Percentiles rank a stretch among this genome's conserved stretches.
These are phyloP conservation scores for Acacia pycnantha DNA, from an alignment of 331 rosid species.

Conservation along the genomic window DNA sequence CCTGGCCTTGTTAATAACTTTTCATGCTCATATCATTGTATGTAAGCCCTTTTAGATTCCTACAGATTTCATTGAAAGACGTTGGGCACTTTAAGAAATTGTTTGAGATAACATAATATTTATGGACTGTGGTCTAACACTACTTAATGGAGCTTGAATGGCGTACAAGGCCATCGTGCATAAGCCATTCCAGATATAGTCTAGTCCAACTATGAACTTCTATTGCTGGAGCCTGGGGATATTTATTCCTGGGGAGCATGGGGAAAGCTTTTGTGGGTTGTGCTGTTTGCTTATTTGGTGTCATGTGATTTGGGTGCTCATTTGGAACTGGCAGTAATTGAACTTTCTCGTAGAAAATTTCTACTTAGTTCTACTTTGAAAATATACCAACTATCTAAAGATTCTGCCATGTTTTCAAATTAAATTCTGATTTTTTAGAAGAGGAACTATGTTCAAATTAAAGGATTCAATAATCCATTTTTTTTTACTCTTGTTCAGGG, in stretches of 20 bases:
- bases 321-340: conserved; percentile 14
- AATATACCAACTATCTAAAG: not conserved
- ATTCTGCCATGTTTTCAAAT: not conserved
- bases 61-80: not conserved
- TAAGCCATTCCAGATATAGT: not conserved
- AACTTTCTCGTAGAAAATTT: not conserved
- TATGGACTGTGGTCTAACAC: not conserved
- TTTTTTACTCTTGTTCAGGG: conserved; percentile 44
- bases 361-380: not conserved
- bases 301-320: conserved; percentile 14
- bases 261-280: conserved; percentile 17
- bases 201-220: conserved; percentile 12
- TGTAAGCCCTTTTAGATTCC: not conserved
- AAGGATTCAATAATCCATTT: not conserved
- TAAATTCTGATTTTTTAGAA: not conserved
- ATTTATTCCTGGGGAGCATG: not conserved
- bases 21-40: not conserved
- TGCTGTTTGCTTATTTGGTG: conserved; percentile 1
- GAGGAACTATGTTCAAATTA: not conserved
- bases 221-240: conserved; percentile 7
- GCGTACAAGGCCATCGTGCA: not conserved
- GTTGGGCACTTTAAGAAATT: not conserved
- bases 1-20: not conserved
- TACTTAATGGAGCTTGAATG: conserved; percentile 18
- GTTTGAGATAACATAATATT: not conserved